phyloP scores from a whole-genome alignment of 202 grass and related monocot species.

The Digitaria exilis region DNA sequence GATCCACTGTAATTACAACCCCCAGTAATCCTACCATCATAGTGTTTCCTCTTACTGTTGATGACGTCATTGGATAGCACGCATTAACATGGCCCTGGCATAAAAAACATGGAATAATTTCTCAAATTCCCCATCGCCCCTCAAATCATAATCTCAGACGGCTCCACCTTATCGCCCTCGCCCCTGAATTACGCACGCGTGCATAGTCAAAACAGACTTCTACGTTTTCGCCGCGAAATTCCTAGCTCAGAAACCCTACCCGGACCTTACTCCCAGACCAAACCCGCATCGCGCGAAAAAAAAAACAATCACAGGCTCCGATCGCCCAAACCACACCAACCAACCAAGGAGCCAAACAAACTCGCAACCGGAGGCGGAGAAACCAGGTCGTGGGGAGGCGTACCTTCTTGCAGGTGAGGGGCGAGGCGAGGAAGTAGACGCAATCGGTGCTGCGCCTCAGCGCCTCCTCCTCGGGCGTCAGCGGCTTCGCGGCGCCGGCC shows the following conservation, averaged over 20 bases:
- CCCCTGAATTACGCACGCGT: not conserved
- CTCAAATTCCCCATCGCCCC: not conserved
- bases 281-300: too few species aligned
- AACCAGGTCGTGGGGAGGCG: not conserved
- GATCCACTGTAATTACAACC: not conserved
- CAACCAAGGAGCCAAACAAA: not conserved
- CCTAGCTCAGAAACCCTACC: not conserved
- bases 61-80: not conserved
- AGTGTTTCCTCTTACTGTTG: too few species aligned
- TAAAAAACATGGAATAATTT: not conserved
- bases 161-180: not conserved
- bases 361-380: not conserved
- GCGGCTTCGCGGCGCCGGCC: conserved; percentile 32
- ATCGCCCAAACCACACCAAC: not conserved
- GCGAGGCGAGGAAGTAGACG: conserved; percentile 95
- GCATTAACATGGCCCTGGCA: not conserved
- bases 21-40: not conserved
- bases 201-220: too few species aligned
- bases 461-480: conserved; percentile 83
- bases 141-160: not conserved
- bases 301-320: conserved; percentile 7
- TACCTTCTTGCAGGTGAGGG: conserved; percentile 95
- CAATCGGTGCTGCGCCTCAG: conserved; percentile 82
- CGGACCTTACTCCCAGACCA: not conserved
- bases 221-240: conserved; percentile 1